phyloP scores from a whole-genome alignment of 768 basidiomycete genomes.

The Suillus fuscotomentosus region DNA sequence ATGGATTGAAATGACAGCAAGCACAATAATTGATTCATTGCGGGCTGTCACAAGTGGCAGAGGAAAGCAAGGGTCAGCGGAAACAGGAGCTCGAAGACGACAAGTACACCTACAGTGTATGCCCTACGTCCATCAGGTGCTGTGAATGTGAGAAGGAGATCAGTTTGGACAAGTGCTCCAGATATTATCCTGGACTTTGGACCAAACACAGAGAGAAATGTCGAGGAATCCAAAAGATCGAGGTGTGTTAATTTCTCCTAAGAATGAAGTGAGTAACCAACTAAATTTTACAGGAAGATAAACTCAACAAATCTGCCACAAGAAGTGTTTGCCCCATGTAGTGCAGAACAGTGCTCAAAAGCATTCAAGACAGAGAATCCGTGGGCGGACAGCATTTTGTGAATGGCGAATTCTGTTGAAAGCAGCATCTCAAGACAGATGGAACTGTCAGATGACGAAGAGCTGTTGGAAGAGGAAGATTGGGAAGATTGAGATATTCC shows the following conservation, averaged over 20 bases:
- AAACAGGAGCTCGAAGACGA: slow-evolving; percentile 29
- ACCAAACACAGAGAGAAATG: slow-evolving; percentile 32
- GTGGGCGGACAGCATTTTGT: not conserved
- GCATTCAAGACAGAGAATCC: not conserved
- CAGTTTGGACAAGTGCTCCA: slow-evolving; percentile 31
- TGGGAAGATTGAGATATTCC: slow-evolving; percentile 11
- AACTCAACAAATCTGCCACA: not conserved
- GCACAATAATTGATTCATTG: not conserved
- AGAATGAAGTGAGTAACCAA: slow-evolving; percentile 9
- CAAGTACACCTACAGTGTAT: slow-evolving; percentile 22
- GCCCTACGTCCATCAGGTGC: slow-evolving; percentile 27
- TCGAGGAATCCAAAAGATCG: slow-evolving; percentile 18
- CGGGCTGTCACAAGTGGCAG: slow-evolving; percentile 23
- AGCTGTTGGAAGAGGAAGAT: slow-evolving; percentile 13
- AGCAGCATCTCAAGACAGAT: not conserved
- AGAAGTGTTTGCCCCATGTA: not conserved
- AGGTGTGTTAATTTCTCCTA: slow-evolving; percentile 19
- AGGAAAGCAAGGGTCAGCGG: slow-evolving; percentile 27
- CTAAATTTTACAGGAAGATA: slow-evolving; percentile 14
- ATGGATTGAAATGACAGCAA: not conserved
- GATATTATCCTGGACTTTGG: slow-evolving; percentile 37
- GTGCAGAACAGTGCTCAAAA: slow-evolving; percentile 2
- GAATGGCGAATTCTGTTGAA: not conserved
- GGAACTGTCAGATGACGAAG: slow-evolving; percentile 14
- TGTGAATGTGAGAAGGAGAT: slow-evolving; percentile 28